Percentiles rank a stretch among this genome's conserved stretches.
Conservation (phyloP, 768 basidiomycete genomes). For the Amanita pseudoporphyria region DNA sequence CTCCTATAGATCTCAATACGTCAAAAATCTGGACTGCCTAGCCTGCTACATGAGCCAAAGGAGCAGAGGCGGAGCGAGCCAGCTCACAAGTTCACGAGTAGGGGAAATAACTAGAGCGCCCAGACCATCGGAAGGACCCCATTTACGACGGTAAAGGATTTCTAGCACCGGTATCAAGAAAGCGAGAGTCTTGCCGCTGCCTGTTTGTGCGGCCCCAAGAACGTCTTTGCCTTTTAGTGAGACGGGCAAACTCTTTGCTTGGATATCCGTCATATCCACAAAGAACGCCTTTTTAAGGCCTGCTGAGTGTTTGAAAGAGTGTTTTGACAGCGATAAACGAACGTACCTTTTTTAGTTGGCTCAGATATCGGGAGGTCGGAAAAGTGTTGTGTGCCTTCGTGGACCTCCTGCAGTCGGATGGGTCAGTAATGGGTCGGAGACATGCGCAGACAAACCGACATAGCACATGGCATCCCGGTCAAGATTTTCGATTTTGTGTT, state of each 20-base stretch:
- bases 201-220: constrained; percentile 90
- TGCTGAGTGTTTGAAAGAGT: constrained; percentile 16
- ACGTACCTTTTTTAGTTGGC: constrained; percentile 59
- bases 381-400: constrained; percentile 39
- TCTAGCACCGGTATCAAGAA: constrained; percentile 93
- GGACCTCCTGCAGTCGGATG: not conserved
- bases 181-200: constrained; percentile 93
- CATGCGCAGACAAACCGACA: constrained; percentile 23
- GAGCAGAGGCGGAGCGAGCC: not conserved
- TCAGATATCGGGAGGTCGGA: constrained; percentile 71
- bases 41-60: not conserved
- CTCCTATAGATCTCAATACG: constrained; percentile 87
- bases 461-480: constrained; percentile 40
- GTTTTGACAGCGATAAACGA: not conserved
- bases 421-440: not conserved
- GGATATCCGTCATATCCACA: constrained; percentile 84
- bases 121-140: constrained; percentile 87
- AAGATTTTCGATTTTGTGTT: constrained; percentile 40
- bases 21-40: constrained; percentile 98
- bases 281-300: constrained; percentile 86
- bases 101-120: constrained; percentile 93
- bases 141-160: constrained; percentile 80
- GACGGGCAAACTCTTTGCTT: constrained; percentile 82
- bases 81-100: constrained; percentile 79
- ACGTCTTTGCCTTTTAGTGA: constrained; percentile 94